These are phyloP conservation scores for Quercus mongolica DNA, from an alignment of 306 rosid genomes.

Conservation along the genomic window DNA sequence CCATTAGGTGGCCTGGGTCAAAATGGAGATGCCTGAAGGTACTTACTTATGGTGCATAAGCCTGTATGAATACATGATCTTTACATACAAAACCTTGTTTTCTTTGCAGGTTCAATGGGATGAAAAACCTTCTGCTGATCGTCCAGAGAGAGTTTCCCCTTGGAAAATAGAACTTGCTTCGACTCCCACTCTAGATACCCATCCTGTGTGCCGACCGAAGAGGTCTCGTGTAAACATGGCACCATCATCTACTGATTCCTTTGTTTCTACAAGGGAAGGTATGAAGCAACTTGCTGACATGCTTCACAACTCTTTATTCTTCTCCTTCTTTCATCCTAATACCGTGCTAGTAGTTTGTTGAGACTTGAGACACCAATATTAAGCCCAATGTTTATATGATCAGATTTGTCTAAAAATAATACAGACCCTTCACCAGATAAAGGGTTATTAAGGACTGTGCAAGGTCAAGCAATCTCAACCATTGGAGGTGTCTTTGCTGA, in stretches of 20 bases:
- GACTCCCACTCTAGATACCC: conserved; percentile 50
- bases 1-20: conserved; percentile 47
- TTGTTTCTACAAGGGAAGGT: conserved; percentile 48
- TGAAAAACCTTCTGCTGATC: conserved; percentile 44
- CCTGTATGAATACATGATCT: background rate
- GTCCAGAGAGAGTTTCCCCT: conserved; percentile 61
- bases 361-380: background rate
- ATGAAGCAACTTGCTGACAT: background rate
- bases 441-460: conserved; percentile 46
- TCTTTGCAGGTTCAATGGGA: conserved; percentile 55
- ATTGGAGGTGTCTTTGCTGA: conserved; percentile 36
- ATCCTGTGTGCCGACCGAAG: conserved; percentile 42
- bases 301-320: background rate
- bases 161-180: conserved; percentile 61
- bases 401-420: conserved; percentile 30
- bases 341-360: background rate
- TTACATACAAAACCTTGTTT: background rate
- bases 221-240: conserved; percentile 43
- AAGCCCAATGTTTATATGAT: background rate
- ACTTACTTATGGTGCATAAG: background rate
- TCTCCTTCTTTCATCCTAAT: background rate
- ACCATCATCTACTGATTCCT: conserved; percentile 44
- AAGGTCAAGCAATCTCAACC: conserved; percentile 58
- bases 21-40: conserved; percentile 70
- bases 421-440: conserved; percentile 37